A percentile compares a stretch with the other conserved stretches of the same genome.
Evolutionary conservation across 2,329 filamentous ascomycete species (phyloP).

Genomic region (Exophiala alcalophila): DNA sequence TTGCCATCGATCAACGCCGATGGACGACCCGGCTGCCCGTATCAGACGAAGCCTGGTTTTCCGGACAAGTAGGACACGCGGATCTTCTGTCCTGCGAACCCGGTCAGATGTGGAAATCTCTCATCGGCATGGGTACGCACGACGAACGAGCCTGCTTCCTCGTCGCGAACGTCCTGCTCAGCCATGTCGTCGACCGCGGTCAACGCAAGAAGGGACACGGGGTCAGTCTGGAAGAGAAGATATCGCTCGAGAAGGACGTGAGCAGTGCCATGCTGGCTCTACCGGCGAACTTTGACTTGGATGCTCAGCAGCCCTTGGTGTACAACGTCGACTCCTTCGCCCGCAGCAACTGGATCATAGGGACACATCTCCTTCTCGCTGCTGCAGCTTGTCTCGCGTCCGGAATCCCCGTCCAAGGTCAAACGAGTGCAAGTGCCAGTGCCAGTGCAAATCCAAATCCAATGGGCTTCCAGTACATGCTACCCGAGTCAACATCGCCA

Average conservation of each 20-base stretch:
- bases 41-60: conserved; percentile 7
- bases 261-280: neutral
- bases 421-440: too few relatives aligned
- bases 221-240: neutral
- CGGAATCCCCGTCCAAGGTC: neutral
- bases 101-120: neutral
- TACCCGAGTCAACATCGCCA: too few relatives aligned
- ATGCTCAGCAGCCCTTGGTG: neutral
- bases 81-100: neutral
- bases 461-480: too few relatives aligned
- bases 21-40: neutral
- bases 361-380: neutral
- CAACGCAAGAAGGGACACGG: conserved; percentile 1
- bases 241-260: conserved; percentile 1
- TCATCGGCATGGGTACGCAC: neutral
- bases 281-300: neutral
- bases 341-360: conserved; percentile 1
- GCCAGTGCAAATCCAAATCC: neutral
- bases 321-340: neutral
- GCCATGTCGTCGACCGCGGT: neutral
- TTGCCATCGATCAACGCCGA: neutral
- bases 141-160: conserved; percentile 2
- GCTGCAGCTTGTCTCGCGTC: neutral
- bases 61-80: neutral
- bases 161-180: conserved; percentile 2